phyloP scores from a whole-genome alignment of 1,284 basidiomycete genomes.

The Austropuccinia psidii region DNA sequence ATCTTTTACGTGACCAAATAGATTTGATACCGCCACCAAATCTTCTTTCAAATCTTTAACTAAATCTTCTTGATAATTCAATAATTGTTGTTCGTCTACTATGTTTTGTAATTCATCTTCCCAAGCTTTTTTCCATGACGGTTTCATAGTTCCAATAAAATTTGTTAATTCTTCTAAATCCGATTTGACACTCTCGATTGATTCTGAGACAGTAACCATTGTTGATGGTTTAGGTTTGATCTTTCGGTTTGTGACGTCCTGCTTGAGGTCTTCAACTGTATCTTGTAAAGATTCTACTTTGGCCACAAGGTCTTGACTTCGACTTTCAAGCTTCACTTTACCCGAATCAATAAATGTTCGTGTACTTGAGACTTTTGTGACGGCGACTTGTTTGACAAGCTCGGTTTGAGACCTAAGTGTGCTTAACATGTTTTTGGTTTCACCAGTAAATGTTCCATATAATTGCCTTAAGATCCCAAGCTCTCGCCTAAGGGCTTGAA shows the following conservation, averaged over 20 bases:
- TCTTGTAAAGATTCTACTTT: slow-evolving; percentile 91
- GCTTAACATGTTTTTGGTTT: slow-evolving; percentile 75
- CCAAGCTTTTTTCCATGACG: slow-evolving; percentile 99
- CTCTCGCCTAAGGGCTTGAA: slow-evolving; percentile 84
- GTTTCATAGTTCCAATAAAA: slow-evolving; percentile 81
- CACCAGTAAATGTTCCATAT: slow-evolving; percentile 82
- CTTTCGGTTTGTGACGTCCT: slow-evolving; percentile 83
- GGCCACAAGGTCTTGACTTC: slow-evolving; percentile 82
- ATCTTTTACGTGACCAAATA: slow-evolving; percentile 77
- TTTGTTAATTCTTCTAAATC: slow-evolving; percentile 71
- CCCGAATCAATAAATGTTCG: slow-evolving; percentile 83
- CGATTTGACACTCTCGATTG: slow-evolving; percentile 61
- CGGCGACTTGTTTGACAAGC: slow-evolving; percentile 75
- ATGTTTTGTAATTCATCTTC: slow-evolving; percentile 90
- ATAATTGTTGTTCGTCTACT: slow-evolving; percentile 91
- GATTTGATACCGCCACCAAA: slow-evolving; percentile 73
- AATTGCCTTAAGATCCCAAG: slow-evolving; percentile 86
- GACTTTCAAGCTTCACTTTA: slow-evolving; percentile 76
- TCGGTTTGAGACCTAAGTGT: slow-evolving; percentile 72
- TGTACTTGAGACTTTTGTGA: slow-evolving; percentile 66
- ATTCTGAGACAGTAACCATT: slow-evolving; percentile 65
- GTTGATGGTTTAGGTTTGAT: slow-evolving; percentile 70
- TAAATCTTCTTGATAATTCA: slow-evolving; percentile 84
- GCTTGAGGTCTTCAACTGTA: slow-evolving; percentile 77
- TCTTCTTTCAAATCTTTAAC: slow-evolving; percentile 81